phyloP scores from a whole-genome alignment of 2,329 filamentous ascomycete genomes.

The Diaporthe eres region DNA sequence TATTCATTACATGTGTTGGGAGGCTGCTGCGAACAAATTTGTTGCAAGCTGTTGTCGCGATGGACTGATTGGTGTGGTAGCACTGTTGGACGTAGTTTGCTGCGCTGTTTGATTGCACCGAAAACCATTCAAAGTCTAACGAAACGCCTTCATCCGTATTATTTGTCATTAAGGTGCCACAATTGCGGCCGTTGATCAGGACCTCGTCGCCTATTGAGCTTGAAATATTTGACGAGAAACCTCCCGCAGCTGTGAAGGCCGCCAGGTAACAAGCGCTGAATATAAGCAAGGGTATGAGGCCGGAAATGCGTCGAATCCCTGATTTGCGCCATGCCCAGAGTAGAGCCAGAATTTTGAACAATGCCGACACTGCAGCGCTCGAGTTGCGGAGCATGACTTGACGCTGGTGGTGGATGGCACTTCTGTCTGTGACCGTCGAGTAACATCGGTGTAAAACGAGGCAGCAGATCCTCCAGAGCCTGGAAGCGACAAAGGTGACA shows the following conservation, averaged over 20 bases:
- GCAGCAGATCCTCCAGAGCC: slow-evolving; percentile 46
- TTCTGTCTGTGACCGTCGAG: slow-evolving; percentile 42
- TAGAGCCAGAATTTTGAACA: not conserved
- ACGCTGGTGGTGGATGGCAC: slow-evolving; percentile 48
- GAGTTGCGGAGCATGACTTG: slow-evolving; percentile 41
- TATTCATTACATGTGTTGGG: not conserved
- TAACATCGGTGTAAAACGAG: slow-evolving; percentile 44
- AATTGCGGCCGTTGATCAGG: slow-evolving; percentile 34
- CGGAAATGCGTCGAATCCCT: accelerated
- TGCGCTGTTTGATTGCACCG: not conserved
- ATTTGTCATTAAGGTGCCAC: not conserved
- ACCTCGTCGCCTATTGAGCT: slow-evolving; percentile 27
- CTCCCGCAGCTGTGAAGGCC: slow-evolving; percentile 20
- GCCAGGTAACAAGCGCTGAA: not conserved
- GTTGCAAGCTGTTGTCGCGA: slow-evolving; percentile 23
- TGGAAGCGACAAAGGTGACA: slow-evolving; percentile 44
- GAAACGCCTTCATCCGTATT: not conserved
- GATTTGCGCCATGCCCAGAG: slow-evolving; percentile 15
- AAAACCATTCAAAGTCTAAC: not conserved
- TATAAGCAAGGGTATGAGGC: not conserved
- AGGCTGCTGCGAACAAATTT: slow-evolving; percentile 13
- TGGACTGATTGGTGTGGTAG: slow-evolving; percentile 35
- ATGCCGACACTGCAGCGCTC: not conserved
- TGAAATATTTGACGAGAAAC: slow-evolving; percentile 24
- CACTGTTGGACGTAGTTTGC: slow-evolving; percentile 42